These are phyloP conservation scores for Colletotrichum sp. DNA, from an alignment of 2,329 filamentous ascomycete genomes.

Conservation along the genomic window DNA sequence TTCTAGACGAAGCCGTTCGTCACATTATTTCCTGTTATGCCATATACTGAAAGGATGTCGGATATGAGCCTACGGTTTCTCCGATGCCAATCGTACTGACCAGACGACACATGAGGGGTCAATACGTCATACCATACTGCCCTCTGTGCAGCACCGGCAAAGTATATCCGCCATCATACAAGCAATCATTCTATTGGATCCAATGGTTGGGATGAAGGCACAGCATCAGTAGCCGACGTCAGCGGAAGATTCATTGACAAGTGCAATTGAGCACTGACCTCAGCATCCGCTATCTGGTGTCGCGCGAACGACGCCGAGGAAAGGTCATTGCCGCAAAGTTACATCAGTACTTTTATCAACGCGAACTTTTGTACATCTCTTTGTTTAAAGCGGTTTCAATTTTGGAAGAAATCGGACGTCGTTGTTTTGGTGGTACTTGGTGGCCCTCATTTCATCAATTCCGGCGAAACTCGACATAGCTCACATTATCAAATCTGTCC, in stretches of 20 bases:
- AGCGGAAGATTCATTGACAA: neutral
- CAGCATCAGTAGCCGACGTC: neutral
- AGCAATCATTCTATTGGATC: neutral
- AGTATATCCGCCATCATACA: neutral
- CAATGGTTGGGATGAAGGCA: neutral
- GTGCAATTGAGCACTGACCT: neutral
- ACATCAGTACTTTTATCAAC: neutral
- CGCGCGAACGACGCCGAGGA: neutral
- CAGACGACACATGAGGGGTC: neutral
- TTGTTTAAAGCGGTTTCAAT: neutral
- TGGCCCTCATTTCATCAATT: fast-evolving
- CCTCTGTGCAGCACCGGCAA: neutral
- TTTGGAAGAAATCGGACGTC: neutral
- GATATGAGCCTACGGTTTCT: neutral
- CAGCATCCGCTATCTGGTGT: neutral
- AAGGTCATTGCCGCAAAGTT: neutral
- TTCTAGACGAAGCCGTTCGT: neutral
- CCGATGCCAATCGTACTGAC: neutral
- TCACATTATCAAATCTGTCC: neutral
- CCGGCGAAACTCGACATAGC: neutral
- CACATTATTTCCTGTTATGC: neutral
- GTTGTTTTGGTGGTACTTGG: neutral
- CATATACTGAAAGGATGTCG: neutral
- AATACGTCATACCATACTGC: neutral
- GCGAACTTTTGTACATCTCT: neutral